These are phyloP conservation scores for Dillenia suffruticosa DNA, from an alignment of 164 flowering plant species.

Conservation along the genomic window DNA sequence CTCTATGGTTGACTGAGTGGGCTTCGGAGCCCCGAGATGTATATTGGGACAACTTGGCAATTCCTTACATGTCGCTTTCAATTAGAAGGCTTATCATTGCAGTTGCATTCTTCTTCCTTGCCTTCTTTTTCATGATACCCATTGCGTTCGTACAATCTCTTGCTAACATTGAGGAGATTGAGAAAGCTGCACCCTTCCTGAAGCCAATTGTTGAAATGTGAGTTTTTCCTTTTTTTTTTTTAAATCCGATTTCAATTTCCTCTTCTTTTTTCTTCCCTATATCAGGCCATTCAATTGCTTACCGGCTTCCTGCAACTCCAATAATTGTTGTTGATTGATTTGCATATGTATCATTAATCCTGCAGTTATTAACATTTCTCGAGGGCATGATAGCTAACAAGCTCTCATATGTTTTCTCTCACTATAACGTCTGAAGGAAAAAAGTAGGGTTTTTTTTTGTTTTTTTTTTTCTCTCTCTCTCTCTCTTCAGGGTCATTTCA, in stretches of 20 bases:
- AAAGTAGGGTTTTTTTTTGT: no score
- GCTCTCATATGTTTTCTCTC: no score
- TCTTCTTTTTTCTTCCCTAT: no score
- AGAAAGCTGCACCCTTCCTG: conserved; percentile 62
- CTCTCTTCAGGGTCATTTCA: no score
- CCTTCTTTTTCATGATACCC: conserved; percentile 92
- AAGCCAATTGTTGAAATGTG: conserved; percentile 55
- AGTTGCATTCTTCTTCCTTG: conserved; percentile 81
- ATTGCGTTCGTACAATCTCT: conserved; percentile 84
- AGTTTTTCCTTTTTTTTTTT: conserved; percentile 17
- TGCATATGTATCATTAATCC: no score
- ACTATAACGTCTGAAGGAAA: no score
- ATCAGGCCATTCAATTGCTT: no score
- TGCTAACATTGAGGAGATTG: conserved; percentile 83
- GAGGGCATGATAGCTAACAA: no score
- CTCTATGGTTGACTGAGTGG: conserved; percentile 88
- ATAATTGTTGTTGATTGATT: no score
- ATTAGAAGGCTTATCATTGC: conserved; percentile 62
- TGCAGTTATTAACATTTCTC: no score
- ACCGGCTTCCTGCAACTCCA: no score
- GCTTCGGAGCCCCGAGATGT: conserved; percentile 94
- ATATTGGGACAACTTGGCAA: conserved; percentile 80
- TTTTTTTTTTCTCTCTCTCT: rapidly evolving
- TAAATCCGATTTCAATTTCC: neutral
- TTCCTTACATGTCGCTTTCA: conserved; percentile 73